Evolutionary conservation across 805 yeast species (phyloP), one percentile per base, ranked within the genome.

Genomic region (Schizosaccharomyces japonicus): DNA sequence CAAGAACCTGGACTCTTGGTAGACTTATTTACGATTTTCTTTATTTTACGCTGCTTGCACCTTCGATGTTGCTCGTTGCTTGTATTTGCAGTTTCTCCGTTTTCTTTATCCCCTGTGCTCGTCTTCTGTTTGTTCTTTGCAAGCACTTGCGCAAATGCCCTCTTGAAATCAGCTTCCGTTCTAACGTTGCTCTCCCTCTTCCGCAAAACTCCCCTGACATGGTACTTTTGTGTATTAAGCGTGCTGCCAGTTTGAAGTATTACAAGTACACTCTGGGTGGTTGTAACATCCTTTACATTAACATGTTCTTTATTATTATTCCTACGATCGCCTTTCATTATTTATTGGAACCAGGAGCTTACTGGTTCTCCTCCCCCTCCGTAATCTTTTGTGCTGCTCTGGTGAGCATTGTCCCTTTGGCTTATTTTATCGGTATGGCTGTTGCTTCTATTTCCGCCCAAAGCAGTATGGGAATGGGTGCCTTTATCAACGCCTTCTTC

Each of bases 381-480:
- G 62, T 76, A 21, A 70, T 83, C 40, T 90, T 90, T 56, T 66
- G 73, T 42, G 63, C 83, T 15, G 80, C 95, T 59, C 63, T 90
- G 50, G 67, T 80, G 45, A 80, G 95, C 1, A 82, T 90, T 50
- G 72, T 90, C 32, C 98, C 98, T 5, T 66, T 90, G 53, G 96
- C 98, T 0, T 87, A 90, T 59, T 90, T 84, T 63, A 85, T 90
- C 55, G 98, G 98, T 3, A 96, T 87, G 62, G 96, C 96, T 4
- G 98, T 90, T n/a, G 98, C 98, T 0, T 85, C 96, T 2, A 90
- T 90, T 50, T 80, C 94, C 5, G 96, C 98, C 0, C 98, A 90
- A 64, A 82, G 95, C 0, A 85, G 95, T 0, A 90, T 90, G 98
- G 95, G 96, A 27, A 76, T 90, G 50, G 96, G 96, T 66, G 98